A percentile compares a stretch with the other conserved stretches of the same genome.
phyloP scores from a whole-genome alignment of 1,284 basidiomycete genomes.

The Trametes pubescens region DNA sequence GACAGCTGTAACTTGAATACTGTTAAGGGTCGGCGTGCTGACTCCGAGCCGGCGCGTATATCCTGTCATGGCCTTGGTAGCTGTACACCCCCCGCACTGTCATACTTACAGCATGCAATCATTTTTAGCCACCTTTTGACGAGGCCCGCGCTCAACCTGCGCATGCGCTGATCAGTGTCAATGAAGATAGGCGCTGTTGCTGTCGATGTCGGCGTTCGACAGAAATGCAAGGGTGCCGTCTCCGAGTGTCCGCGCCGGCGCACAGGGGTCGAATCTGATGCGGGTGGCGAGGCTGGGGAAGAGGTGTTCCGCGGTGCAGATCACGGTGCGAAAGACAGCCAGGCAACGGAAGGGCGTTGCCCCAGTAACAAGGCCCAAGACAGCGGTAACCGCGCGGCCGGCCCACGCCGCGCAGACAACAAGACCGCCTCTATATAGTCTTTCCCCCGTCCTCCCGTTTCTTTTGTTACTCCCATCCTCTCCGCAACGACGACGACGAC shows the following conservation, averaged over 20 bases:
- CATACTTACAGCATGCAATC: background rate
- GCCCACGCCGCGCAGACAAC: conserved; percentile 32
- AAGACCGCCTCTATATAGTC: conserved; percentile 34
- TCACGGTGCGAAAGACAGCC: conserved; percentile 29
- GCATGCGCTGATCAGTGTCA: background rate
- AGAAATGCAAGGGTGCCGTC: background rate
- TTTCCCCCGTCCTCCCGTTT: conserved; percentile 17
- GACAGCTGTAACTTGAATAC: no score
- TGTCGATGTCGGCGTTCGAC: background rate
- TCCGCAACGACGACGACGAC: conserved; percentile 24
- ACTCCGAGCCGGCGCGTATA: background rate
- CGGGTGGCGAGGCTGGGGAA: background rate
- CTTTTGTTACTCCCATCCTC: conserved; percentile 30
- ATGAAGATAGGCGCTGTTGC: background rate
- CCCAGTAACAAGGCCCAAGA: conserved; percentile 23
- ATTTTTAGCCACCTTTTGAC: background rate
- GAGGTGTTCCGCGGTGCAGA: conserved; percentile 29
- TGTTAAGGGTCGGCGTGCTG: no score
- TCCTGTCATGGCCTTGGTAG: background rate
- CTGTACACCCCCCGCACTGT: background rate
- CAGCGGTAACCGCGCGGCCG: conserved; percentile 20
- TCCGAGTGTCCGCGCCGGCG: no score
- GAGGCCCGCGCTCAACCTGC: no score
- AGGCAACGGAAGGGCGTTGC: conserved; percentile 25
- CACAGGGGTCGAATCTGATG: background rate